A percentile compares a stretch with the other conserved stretches of the same genome.
Evolutionary conservation across 2,329 filamentous ascomycete genomes (phyloP).

Genomic region (Delphinella strobiligena): DNA sequence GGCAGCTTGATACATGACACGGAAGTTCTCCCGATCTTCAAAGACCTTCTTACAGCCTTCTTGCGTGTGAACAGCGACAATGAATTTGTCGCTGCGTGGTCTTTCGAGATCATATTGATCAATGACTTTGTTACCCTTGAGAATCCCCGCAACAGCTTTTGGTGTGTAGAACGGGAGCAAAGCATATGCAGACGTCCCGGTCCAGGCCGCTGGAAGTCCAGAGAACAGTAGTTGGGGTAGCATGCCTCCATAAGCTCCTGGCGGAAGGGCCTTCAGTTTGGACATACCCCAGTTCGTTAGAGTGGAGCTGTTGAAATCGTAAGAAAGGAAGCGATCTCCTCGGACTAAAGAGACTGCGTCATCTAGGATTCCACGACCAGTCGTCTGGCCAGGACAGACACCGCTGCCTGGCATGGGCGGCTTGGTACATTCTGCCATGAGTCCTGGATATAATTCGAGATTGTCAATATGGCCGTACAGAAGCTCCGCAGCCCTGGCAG

Average conservation of each 20-base stretch:
- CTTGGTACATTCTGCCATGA: conserved; percentile 46
- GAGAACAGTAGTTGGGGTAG: conserved; percentile 33
- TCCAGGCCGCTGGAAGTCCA: conserved; percentile 35
- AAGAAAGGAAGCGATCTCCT: conserved; percentile 35
- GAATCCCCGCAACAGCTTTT: conserved; percentile 33
- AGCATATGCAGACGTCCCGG: conserved; percentile 37
- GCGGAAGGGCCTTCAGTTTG: conserved; percentile 25
- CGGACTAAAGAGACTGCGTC: conserved; percentile 37
- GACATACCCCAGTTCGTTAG: conserved; percentile 40
- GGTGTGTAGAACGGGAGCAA: conserved; percentile 42
- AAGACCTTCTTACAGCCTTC: conserved; percentile 39
- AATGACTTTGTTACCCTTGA: conserved; percentile 34
- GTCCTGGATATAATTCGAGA: conserved; percentile 46
- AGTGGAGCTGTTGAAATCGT: conserved; percentile 37
- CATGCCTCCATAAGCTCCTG: conserved; percentile 36
- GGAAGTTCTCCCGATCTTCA: conserved; percentile 37
- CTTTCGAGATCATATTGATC: conserved; percentile 34
- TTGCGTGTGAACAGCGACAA: conserved; percentile 38
- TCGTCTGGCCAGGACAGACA: conserved; percentile 34
- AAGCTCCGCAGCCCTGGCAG: conserved; percentile 30
- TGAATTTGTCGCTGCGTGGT: conserved; percentile 27
- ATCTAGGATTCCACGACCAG: conserved; percentile 33
- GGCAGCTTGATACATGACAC: conserved; percentile 34
- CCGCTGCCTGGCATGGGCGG: conserved; percentile 35
- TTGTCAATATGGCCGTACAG: conserved; percentile 38